Conservation (phyloP, 352 stramenopile species). For the Pythium aquatile region DNA sequence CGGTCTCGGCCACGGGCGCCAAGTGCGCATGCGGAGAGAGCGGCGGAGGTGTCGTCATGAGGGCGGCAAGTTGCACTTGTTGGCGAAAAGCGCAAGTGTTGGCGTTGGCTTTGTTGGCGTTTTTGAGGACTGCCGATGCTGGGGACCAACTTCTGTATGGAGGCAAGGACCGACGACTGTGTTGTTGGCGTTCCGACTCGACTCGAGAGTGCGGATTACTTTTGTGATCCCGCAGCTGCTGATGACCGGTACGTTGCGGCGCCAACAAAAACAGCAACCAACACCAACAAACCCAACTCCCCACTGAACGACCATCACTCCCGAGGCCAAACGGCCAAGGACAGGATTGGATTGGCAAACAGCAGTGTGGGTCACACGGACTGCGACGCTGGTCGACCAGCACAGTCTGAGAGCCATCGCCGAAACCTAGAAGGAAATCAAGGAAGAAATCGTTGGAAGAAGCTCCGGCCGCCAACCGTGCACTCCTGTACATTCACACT, state of each 20-base stretch:
- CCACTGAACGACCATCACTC: constrained; percentile 15
- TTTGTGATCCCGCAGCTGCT: constrained; percentile 7
- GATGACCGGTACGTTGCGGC: not conserved
- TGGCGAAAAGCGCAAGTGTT: not conserved
- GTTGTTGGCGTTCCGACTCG: not conserved
- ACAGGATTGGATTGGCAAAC: not conserved
- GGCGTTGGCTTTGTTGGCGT: constrained; percentile 1
- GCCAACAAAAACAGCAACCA: constrained; percentile 9
- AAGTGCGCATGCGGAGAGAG: not conserved
- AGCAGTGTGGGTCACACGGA: constrained; percentile 5
- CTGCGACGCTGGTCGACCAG: constrained; percentile 10
- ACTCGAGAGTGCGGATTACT: not conserved
- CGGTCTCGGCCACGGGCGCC: not conserved
- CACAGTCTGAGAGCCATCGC: not conserved
- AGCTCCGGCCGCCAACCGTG: not conserved
- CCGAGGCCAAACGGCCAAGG: constrained; percentile 1
- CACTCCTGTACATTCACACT: too few species aligned
- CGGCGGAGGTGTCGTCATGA: not conserved
- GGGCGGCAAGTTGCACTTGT: not conserved
- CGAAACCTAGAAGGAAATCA: not conserved
- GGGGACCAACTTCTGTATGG: not conserved
- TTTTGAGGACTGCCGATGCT: not conserved
- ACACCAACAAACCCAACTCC: constrained; percentile 9
- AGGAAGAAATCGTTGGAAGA: not conserved
- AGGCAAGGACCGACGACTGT: not conserved